Evolutionary conservation across 768 basidiomycete genomes (phyloP).

Genomic region (Sarcodon sp.): DNA sequence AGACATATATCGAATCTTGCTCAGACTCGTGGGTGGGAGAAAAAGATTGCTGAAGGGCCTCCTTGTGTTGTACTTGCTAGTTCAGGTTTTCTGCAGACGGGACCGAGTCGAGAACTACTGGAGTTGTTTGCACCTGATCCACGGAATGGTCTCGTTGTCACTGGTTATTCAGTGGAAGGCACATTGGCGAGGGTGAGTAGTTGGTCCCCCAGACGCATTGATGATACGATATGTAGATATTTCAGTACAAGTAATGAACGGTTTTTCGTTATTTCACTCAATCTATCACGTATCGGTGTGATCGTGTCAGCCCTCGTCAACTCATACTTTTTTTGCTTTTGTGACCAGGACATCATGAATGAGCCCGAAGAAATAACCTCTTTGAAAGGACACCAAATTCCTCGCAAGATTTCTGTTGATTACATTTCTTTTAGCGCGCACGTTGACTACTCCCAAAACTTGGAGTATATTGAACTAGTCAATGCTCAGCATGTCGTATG

Average conservation of each 20-base stretch:
- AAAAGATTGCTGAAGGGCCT: constrained; percentile 88
- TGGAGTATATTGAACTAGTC: constrained; percentile 90
- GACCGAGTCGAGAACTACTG: constrained; percentile 86
- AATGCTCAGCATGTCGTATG: constrained; percentile 87
- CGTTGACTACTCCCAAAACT: constrained; percentile 95
- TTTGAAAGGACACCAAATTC: constrained; percentile 72
- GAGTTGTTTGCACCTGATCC: constrained; percentile 96
- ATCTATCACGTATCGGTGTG: no score
- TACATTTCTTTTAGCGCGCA: constrained; percentile 98
- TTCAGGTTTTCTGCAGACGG: constrained; percentile 88
- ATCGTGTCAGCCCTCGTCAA: no score
- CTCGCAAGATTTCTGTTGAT: constrained; percentile 87
- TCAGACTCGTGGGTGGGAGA: constrained; percentile 80
- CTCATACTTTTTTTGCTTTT: background rate
- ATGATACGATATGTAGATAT: no score
- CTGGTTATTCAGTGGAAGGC: constrained; percentile 95
- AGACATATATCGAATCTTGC: constrained; percentile 83
- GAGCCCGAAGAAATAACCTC: constrained; percentile 91
- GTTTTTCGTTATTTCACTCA: no score
- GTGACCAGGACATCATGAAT: constrained; percentile 73
- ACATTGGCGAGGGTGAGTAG: constrained; percentile 93
- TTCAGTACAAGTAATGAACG: no score
- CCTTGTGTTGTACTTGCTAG: constrained; percentile 96
- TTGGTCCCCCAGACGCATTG: background rate
- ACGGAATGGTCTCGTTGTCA: constrained; percentile 90